These are phyloP conservation scores for Fusarium irregulare DNA, from an alignment of 2,329 filamentous ascomycete genomes.

Conservation along the genomic window DNA sequence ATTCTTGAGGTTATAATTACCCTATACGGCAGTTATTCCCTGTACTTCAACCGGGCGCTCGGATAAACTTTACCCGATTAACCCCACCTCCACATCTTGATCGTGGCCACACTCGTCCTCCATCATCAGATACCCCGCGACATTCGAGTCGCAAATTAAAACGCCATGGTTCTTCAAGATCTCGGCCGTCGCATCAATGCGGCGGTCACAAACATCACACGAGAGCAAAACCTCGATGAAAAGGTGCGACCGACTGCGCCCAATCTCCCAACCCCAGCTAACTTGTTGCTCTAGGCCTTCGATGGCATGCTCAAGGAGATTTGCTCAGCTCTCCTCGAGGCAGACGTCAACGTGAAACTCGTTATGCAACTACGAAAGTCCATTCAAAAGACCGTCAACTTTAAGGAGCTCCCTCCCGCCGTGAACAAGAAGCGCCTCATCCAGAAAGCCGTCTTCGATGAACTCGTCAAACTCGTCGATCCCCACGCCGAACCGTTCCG, in stretches of 20 bases:
- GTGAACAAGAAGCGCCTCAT: conserved; percentile 99
- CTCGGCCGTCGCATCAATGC: conserved; percentile 97
- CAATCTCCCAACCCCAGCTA: conserved; percentile 12
- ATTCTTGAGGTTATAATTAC: conserved; percentile 15
- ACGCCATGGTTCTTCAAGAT: conserved; percentile 95
- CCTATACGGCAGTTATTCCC: conserved; percentile 13
- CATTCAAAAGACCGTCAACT: conserved; percentile 91
- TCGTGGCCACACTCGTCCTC: conserved; percentile 41
- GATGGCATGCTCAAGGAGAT: conserved; percentile 99
- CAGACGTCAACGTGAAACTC: conserved; percentile 96
- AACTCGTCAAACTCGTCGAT: conserved; percentile 74
- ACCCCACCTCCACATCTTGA: conserved; percentile 40
- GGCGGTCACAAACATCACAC: conserved; percentile 92
- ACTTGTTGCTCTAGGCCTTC: conserved; percentile 73
- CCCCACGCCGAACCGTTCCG: conserved; percentile 96
- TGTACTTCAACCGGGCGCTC: background rate
- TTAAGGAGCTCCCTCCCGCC: conserved; percentile 88
- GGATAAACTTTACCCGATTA: conserved; percentile 27
- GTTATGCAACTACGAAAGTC: conserved; percentile 92
- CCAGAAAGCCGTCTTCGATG: conserved; percentile 74
- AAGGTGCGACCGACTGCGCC: conserved; percentile 69
- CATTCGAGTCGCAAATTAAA: conserved; percentile 37
- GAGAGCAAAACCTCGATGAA: conserved; percentile 93
- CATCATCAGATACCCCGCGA: conserved; percentile 43
- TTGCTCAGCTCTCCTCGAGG: conserved; percentile 92